Percentiles rank a stretch among this genome's conserved stretches.
These are phyloP conservation scores for Vaccinium macrocarpon DNA, from an alignment of 148 eudicot genomes.

Conservation along the genomic window DNA sequence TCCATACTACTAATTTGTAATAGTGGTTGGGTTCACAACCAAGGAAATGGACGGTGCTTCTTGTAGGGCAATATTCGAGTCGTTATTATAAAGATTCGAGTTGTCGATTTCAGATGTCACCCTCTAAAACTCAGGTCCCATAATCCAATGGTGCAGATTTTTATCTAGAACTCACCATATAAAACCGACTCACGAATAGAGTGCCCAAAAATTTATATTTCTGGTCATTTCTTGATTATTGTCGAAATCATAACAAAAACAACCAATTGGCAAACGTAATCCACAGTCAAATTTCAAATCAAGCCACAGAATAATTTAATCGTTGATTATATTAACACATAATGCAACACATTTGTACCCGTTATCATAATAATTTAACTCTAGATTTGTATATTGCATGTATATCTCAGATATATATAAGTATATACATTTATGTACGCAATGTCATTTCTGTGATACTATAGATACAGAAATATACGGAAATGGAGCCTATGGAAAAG, in stretches of 20 bases:
- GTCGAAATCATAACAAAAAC: neutral
- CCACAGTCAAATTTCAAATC: conserved; percentile 19
- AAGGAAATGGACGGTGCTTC: no score
- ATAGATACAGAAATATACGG: neutral
- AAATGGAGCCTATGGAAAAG: neutral
- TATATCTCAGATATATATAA: no score
- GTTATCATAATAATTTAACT: neutral
- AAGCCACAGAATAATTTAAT: neutral
- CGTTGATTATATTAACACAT: neutral
- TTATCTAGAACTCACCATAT: no score
- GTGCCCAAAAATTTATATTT: neutral
- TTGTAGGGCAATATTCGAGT: no score
- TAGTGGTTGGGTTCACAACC: neutral
- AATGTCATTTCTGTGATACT: neutral
- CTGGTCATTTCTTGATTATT: neutral
- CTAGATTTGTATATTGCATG: neutral
- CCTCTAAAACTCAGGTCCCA: no score
- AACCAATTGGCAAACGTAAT: neutral
- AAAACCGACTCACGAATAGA: neutral
- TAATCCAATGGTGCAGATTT: no score
- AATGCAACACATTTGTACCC: neutral
- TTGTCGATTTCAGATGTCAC: no score
- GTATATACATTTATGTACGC: neutral
- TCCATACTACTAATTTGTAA: neutral
- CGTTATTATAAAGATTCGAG: no score